Evolutionary conservation across 2,329 filamentous ascomycete species (phyloP).

Genomic region (Pezicula neosporulosa): DNA sequence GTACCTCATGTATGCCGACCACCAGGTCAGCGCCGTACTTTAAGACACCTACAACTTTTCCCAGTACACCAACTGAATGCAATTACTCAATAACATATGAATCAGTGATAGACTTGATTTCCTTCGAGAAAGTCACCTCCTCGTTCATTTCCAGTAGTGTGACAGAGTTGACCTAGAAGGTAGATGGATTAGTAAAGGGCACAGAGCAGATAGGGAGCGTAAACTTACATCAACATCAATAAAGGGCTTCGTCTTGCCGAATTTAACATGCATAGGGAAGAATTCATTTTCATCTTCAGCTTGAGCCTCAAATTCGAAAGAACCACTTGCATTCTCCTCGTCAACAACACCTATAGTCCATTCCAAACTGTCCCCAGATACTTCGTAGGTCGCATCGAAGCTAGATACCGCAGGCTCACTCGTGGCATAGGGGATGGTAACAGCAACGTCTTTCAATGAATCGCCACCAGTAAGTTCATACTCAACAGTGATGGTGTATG

Average conservation of each 20-base stretch:
- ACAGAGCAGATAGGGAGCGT: conserved; percentile 4
- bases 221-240: conserved; percentile 87
- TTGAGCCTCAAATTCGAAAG: conserved; percentile 93
- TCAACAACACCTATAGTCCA: conserved; percentile 90
- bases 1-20: conserved; percentile 5
- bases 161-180: conserved; percentile 60
- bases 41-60: conserved; percentile 17
- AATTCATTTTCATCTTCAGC: conserved; percentile 89
- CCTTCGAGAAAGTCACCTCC: conserved; percentile 79
- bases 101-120: conserved; percentile 73
- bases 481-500: conserved; percentile 88
- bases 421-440: conserved; percentile 82
- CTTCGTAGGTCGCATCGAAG: conserved; percentile 92
- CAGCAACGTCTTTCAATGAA: conserved; percentile 75
- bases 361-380: conserved; percentile 87
- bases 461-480: conserved; percentile 88
- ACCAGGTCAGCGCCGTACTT: conserved; percentile 20
- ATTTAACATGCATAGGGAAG: conserved; percentile 94
- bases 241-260: conserved; percentile 81
- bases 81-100: conserved; percentile 71
- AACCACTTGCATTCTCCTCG: conserved; percentile 76
- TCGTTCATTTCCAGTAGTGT: conserved; percentile 72
- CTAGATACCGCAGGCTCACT: conserved; percentile 86
- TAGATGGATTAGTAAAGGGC: conserved; percentile 21
- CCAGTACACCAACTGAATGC: conserved; percentile 10